These are phyloP conservation scores for Davidsoniella australis DNA, from an alignment of 2,329 filamentous ascomycete genomes.

Conservation along the genomic window DNA sequence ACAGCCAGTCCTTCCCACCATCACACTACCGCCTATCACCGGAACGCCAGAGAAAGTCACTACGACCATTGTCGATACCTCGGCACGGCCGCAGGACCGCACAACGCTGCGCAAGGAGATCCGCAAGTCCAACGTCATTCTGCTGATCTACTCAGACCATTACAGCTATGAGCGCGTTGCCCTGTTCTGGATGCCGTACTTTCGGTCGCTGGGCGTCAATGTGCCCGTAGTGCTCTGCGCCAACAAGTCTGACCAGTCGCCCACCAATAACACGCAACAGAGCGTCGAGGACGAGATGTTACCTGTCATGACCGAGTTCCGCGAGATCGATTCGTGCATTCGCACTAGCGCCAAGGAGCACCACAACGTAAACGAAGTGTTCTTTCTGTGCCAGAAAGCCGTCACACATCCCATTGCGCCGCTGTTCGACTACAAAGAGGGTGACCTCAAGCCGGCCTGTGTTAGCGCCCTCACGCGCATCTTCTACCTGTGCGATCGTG, in stretches of 20 bases:
- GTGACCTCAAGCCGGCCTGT: conserved; percentile 70
- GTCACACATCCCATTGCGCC: conserved; percentile 95
- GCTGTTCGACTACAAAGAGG: conserved; percentile 91
- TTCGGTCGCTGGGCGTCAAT: conserved; percentile 93
- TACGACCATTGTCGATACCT: conserved; percentile 94
- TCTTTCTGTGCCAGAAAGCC: conserved; percentile 95
- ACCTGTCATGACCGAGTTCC: conserved; percentile 95
- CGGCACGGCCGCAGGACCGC: conserved; percentile 82
- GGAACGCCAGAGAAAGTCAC: conserved; percentile 93
- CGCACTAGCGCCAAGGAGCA: conserved; percentile 83
- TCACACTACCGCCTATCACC: conserved; percentile 84
- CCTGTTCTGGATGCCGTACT: conserved; percentile 97
- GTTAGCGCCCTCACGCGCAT: conserved; percentile 74
- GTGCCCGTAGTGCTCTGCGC: conserved; percentile 92
- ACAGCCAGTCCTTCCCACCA: conserved; percentile 81
- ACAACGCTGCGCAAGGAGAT: conserved; percentile 84
- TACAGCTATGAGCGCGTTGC: conserved; percentile 97
- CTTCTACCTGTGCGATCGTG: conserved; percentile 91
- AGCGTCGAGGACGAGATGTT: conserved; percentile 95
- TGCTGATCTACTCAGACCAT: conserved; percentile 93
- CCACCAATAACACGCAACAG: conserved; percentile 59
- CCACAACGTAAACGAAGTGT: conserved; percentile 86
- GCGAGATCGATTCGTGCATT: conserved; percentile 97
- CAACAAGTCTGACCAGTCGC: conserved; percentile 85
- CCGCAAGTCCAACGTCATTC: conserved; percentile 88